Evolutionary conservation across 371 early-diverging fungal genomes (phyloP), one percentile per base, ranked within the genome.

Genomic region (Batrachochytrium dendrobatidis): DNA sequence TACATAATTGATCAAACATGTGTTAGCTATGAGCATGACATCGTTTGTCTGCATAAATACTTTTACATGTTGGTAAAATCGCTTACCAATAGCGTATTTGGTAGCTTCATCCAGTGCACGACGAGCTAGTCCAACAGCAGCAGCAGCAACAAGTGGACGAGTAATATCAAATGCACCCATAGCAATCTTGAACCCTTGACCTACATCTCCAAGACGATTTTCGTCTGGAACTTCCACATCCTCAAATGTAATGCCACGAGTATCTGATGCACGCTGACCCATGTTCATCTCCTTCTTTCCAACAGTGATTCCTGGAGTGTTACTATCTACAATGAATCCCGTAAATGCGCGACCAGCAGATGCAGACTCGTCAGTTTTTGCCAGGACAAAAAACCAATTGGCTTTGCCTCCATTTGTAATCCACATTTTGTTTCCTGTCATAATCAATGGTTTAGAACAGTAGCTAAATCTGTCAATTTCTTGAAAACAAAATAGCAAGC

Each of bases 321-420:
- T 81, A 34, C 83, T 94, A 63, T 96, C 97, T 8, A 96, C 91
- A 55, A 96, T 91, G 77, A 96, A 95, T 0, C 94, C 95, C 25
- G 95, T 94, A 69, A 96, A 95, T 3, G 94, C 95, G 59, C 83
- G 85, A 53, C 95, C 95, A 25, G 95, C 76, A 34, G 67, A 75
- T 26, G 89, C 91, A 65, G 87, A 89, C 24, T 66, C 56, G 57
- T 77, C 74, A 17, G 95, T 95, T 66, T 86, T 86, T 50, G 97
- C 95, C 45, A 96, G 80, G n/a, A 96, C 87, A 75, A 96, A 96
- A 87, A 84, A 95, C 95, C 95, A 96, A 79, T 96, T 94, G 66
- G 97, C 97, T 68, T 94, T 86, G 29, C 94, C 94, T 48, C 91
- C 89, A 67, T 95, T 94, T 56, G 97, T 96, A 68, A 96, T 96